These are phyloP conservation scores for Trichoderma koningiopsis DNA, from an alignment of 2,329 filamentous ascomycete genomes.

Conservation along the genomic window DNA sequence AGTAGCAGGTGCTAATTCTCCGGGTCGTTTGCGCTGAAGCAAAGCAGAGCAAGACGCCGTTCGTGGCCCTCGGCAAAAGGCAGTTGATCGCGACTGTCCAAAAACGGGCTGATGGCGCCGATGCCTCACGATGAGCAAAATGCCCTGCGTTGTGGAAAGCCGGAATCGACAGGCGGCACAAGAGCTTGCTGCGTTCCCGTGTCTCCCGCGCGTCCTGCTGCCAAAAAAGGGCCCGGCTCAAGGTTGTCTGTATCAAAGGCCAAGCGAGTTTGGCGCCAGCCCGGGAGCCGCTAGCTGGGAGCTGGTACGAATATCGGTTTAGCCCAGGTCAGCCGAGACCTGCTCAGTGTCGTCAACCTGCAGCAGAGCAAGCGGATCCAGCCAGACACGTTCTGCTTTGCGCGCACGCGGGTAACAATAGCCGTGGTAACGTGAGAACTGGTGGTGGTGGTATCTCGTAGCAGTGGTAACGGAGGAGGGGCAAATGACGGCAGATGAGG, in stretches of 20 bases:
- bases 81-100: not conserved
- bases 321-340: slow-evolving; percentile 26
- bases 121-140: slow-evolving; percentile 7
- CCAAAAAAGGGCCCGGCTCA: slow-evolving; percentile 2
- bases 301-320: slow-evolving; percentile 34
- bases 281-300: slow-evolving; percentile 28
- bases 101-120: not conserved
- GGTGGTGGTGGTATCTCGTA: not conserved
- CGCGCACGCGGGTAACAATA: slow-evolving; percentile 25
- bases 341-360: slow-evolving; percentile 33
- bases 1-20: not conserved
- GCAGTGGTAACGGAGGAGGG: slow-evolving; percentile 5
- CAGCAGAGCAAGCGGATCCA: slow-evolving; percentile 28
- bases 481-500: slow-evolving; percentile 11
- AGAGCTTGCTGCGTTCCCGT: slow-evolving; percentile 2
- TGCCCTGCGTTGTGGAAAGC: not conserved
- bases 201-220: slow-evolving; percentile 11
- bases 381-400: slow-evolving; percentile 23
- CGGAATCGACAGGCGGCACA: slow-evolving; percentile 22
- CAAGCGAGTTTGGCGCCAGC: slow-evolving; percentile 36
- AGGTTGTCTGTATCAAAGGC: slow-evolving; percentile 8
- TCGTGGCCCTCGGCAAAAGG: not conserved
- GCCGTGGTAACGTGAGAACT: slow-evolving; percentile 22
- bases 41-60: not conserved
- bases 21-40: not conserved